Base-by-base conservation (phyloP, 2,329 filamentous ascomycete genomes). In the Ilyonectria destructans region DNA sequence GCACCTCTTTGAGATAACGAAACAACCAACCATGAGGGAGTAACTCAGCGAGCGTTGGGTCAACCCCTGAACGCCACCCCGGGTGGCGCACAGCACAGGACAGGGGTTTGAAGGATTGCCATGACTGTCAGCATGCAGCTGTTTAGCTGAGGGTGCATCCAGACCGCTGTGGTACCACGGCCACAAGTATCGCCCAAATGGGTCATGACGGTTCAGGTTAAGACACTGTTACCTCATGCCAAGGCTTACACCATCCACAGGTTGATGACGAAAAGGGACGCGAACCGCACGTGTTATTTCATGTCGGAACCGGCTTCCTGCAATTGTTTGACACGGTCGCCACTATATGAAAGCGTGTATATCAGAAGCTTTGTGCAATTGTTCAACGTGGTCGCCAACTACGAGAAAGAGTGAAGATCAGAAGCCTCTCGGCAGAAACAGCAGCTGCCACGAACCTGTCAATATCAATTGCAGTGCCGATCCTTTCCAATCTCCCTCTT, bases 21-120 rank as follows among this genome's bases (percentile, higher is more conserved):
- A 54, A 48, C n/a, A 29, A 43, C 59, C 59, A 62, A 62, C 49
- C 59, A 62, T 55, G 40, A 45, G 35, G 19, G 37, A 29, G 31
- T 43, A 21, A 56, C 26, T 54, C 31, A 48, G 52, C 29, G n/a
- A 54, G n/a, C 4, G 29, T 52, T 17, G 37, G 23, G 35, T 6
- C 3, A 9, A 17, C 35, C 58, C 58, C 37, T 62, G 49, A 33
- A 26, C 33, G 35, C 10, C 26, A 10, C 4, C 2, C 12, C 29
- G 46, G n/a, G 46, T 21, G 46, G 46, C 8, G 31, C 31, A 9
- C 31, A 12, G 31, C 12, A 12, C 31, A 26, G 26, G 26, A 12
- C 31, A 33, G 31, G 31, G 31, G 31, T 33, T 12, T 12, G 12
- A 33, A 9, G 8, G 31, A 33, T 33, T 33, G 31, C 8, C 31